Evolutionary conservation across 2,329 filamentous ascomycete species (phyloP).

Genomic region (Albifimbria verrucaria): DNA sequence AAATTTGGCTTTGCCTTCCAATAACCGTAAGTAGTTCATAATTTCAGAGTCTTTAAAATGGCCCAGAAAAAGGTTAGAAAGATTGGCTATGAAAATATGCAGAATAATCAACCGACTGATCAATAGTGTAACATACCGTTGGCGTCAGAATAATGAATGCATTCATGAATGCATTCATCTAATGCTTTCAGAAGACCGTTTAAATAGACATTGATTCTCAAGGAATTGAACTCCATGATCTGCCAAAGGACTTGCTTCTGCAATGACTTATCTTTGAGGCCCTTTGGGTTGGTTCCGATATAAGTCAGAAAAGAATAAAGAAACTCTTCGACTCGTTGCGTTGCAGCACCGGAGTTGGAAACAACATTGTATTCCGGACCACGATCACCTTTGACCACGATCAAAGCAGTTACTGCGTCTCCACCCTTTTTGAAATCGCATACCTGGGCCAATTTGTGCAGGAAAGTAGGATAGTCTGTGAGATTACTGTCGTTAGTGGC

Average conservation of each 20-base stretch:
- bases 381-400: neutral
- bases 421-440: slow-evolving; percentile 10
- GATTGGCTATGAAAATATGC: neutral
- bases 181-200: neutral
- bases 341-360: neutral
- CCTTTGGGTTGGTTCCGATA: slow-evolving; percentile 3
- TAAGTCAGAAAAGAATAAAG: slow-evolving; percentile 7
- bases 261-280: slow-evolving; percentile 4
- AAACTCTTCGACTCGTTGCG: neutral
- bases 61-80: no score
- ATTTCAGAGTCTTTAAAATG: neutral
- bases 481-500: neutral
- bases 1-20: neutral
- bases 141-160: no score
- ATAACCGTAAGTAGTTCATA: neutral
- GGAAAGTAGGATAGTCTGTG: slow-evolving; percentile 3
- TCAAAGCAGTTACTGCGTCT: slow-evolving; percentile 7
- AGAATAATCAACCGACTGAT: neutral
- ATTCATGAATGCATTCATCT: no score
- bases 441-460: slow-evolving; percentile 11
- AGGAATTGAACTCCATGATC: neutral
- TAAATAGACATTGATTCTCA: neutral
- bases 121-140: no score
- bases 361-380: slow-evolving; percentile 6
- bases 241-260: slow-evolving; percentile 8